Evolutionary conservation across 805 yeast species (phyloP).

Genomic region (Candida chilensis): DNA sequence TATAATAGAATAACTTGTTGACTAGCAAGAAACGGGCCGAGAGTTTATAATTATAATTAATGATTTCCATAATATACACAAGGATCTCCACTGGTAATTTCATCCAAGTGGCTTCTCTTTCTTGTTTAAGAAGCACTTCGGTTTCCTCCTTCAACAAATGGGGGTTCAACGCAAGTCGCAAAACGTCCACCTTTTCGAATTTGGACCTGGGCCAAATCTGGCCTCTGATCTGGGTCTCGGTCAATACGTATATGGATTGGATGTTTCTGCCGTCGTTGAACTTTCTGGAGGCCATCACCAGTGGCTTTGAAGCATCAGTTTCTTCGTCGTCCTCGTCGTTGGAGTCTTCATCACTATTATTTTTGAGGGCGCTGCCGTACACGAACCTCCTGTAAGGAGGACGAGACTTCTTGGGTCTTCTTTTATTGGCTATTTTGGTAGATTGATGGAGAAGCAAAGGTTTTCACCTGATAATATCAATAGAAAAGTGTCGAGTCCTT

Average conservation of each 20-base stretch:
- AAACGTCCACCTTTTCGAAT: constrained; percentile 41
- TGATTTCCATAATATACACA: constrained; percentile 17
- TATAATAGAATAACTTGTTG: constrained; percentile 47
- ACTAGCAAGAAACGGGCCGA: constrained; percentile 49
- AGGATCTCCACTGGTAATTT: constrained; percentile 25
- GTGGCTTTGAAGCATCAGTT: too few species aligned
- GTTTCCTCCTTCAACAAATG: too few species aligned
- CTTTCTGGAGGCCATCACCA: too few species aligned
- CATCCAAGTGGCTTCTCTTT: constrained; percentile 10
- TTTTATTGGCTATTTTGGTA: constrained; percentile 68
- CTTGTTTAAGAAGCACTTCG: too few species aligned
- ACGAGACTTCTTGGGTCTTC: constrained; percentile 75
- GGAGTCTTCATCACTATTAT: too few species aligned
- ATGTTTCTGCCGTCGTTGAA: too few species aligned
- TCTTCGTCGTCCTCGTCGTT: constrained; percentile 14
- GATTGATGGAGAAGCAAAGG: too few species aligned
- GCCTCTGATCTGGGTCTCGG: constrained; percentile 6
- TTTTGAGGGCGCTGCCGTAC: constrained; percentile 41
- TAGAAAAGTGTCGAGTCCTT: background rate
- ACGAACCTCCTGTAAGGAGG: constrained; percentile 77
- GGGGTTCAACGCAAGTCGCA: constrained; percentile 17
- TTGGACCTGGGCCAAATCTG: constrained; percentile 39
- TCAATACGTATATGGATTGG: constrained; percentile 3
- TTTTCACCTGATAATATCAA: too few species aligned
- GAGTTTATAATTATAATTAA: constrained; percentile 16